Conservation (phyloP, 2,329 filamentous ascomycete species). For the Fusarium sp. region DNA sequence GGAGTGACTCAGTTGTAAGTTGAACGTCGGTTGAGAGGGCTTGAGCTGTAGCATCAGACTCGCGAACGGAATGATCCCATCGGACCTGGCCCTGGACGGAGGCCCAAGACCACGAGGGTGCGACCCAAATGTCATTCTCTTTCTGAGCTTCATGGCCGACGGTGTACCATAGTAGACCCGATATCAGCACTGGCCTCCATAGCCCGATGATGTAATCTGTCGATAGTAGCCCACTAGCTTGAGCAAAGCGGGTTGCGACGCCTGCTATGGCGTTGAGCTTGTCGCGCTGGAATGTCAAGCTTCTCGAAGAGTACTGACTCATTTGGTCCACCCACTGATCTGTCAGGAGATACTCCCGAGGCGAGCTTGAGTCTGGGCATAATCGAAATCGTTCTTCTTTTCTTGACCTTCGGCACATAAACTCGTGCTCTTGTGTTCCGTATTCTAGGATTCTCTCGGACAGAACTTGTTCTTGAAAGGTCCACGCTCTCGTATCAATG, state of each 20-base stretch:
- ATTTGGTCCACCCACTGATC: not conserved
- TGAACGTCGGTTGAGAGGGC: not conserved
- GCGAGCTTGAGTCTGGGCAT: not conserved
- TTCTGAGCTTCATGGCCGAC: not conserved
- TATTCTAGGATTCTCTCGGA: not conserved
- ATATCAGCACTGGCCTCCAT: not conserved
- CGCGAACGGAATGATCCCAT: not conserved
- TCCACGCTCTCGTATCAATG: not conserved
- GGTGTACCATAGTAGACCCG: not conserved
- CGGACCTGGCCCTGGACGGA: not conserved
- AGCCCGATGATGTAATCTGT: not conserved
- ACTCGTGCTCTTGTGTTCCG: not conserved
- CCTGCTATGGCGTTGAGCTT: not conserved
- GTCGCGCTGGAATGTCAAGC: not conserved
- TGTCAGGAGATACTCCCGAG: not conserved
- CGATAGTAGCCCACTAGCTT: not conserved
- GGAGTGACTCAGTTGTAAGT: not conserved
- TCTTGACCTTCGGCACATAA: not conserved
- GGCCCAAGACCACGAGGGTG: not conserved
- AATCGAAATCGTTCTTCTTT: not conserved
- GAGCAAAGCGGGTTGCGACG: not conserved
- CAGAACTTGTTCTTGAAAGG: not conserved
- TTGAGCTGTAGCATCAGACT: not conserved
- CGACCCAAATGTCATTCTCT: not conserved
- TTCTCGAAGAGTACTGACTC: not conserved